A percentile compares a stretch with the other conserved stretches of the same genome.
These are phyloP conservation scores for Ilex aquifolium DNA, from an alignment of 257 asterid species.

Conservation along the genomic window DNA sequence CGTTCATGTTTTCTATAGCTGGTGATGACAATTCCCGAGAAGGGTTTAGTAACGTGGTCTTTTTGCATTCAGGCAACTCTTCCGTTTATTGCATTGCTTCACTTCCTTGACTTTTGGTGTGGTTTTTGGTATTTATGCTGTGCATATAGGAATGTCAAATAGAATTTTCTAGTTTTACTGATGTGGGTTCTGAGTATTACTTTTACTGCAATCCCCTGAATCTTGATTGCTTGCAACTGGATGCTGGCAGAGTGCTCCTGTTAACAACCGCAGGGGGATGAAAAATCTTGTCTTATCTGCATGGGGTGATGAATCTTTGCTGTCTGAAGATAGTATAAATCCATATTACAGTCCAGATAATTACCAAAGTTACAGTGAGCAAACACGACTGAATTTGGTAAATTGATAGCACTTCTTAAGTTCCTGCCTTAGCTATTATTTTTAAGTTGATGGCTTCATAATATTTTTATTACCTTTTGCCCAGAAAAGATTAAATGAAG, in stretches of 20 bases:
- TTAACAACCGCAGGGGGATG: slow-evolving; percentile 85
- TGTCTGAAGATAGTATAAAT: slow-evolving; percentile 67
- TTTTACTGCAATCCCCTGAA: background rate
- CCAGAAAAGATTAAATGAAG: slow-evolving; percentile 91
- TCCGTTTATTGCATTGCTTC: background rate
- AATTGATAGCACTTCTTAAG: slow-evolving; percentile 6
- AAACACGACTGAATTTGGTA: slow-evolving; percentile 83
- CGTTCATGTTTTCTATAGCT: too few relatives aligned
- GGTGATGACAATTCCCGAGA: too few relatives aligned
- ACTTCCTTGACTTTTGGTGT: background rate
- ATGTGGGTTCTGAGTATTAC: background rate
- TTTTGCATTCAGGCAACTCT: background rate
- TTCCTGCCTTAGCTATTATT: slow-evolving; percentile 3
- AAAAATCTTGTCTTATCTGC: slow-evolving; percentile 81
- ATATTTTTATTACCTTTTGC: slow-evolving; percentile 14
- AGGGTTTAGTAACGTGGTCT: too few relatives aligned
- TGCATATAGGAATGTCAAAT: background rate
- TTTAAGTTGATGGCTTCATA: slow-evolving; percentile 1
- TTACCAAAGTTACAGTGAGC: slow-evolving; percentile 63
- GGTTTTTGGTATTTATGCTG: background rate
- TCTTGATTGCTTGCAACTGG: slow-evolving; percentile 7
- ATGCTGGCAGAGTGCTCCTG: slow-evolving; percentile 61
- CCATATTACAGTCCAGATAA: slow-evolving; percentile 54
- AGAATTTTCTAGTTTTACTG: background rate
- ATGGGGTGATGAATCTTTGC: slow-evolving; percentile 94